Evolutionary conservation across 208 protist genomes (phyloP).

Genomic region (Giardia duodenalis): DNA sequence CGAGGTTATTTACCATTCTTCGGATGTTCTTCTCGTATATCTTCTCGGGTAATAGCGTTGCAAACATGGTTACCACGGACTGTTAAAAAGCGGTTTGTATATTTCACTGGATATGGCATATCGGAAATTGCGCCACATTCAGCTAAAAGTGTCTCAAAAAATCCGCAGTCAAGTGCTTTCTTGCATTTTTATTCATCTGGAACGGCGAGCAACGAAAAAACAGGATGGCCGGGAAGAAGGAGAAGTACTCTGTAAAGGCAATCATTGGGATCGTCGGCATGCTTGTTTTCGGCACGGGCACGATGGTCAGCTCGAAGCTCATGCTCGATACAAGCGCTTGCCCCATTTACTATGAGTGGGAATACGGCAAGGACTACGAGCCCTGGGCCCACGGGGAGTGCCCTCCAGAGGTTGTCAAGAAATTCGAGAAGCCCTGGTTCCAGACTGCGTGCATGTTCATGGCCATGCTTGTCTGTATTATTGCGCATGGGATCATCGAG

Average conservation of each 20-base stretch:
- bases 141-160: too few relatives aligned
- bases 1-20: not conserved
- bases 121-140: too few relatives aligned
- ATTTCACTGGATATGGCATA: too few relatives aligned
- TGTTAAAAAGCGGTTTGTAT: too few relatives aligned
- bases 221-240: not conserved
- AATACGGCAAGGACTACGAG: not conserved
- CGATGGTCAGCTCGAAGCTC: slow-evolving; percentile 36
- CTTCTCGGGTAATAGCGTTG: not conserved
- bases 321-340: slow-evolving; percentile 33
- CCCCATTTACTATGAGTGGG: not conserved
- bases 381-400: slow-evolving; percentile 18
- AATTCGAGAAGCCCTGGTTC: slow-evolving; percentile 41
- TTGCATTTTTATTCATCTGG: not conserved
- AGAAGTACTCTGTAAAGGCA: slow-evolving; percentile 30
- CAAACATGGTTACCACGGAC: not conserved
- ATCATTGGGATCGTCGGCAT: slow-evolving; percentile 33
- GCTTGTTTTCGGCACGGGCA: slow-evolving; percentile 37
- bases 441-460: slow-evolving; percentile 35
- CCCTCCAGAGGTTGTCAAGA: not conserved
- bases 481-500: not conserved
- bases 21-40: not conserved
- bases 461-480: slow-evolving; percentile 31
- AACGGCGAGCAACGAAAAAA: not conserved
- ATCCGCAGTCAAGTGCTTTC: too few relatives aligned